These are phyloP conservation scores for Phytopythium cucurbitacearum DNA, from an alignment of 352 stramenopile genomes.

Conservation along the genomic window DNA sequence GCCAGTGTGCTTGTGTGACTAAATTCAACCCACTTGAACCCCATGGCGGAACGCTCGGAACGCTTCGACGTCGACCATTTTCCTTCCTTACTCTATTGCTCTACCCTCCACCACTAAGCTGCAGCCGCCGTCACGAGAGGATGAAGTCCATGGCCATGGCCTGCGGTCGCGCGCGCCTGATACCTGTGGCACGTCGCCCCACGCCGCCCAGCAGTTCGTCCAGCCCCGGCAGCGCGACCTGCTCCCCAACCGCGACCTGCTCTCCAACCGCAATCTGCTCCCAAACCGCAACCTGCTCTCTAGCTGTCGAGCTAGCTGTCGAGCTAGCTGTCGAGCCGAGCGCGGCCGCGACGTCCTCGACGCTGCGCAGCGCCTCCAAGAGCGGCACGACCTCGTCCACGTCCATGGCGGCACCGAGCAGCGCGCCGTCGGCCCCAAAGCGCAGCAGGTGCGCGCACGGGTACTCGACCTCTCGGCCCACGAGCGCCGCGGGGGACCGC, in stretches of 20 bases:
- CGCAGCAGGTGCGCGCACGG: conserved; percentile 2
- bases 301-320: too few relatives aligned
- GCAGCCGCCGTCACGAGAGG: conserved; percentile 9
- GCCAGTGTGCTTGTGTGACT: too few relatives aligned
- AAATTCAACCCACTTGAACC: too few relatives aligned
- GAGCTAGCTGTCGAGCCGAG: not conserved
- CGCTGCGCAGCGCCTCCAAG: not conserved
- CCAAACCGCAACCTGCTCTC: too few relatives aligned
- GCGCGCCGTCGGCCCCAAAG: conserved; percentile 2
- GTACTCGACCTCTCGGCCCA: not conserved
- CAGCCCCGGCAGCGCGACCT: not conserved
- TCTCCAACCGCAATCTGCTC: not conserved
- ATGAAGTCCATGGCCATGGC: conserved; percentile 29
- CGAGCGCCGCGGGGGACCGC: too few relatives aligned
- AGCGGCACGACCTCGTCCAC: not conserved
- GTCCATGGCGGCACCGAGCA: not conserved
- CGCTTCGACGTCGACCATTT: too few relatives aligned
- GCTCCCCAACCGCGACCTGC: too few relatives aligned
- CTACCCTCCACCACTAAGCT: not conserved
- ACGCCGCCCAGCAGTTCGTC: not conserved
- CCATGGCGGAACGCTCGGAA: too few relatives aligned
- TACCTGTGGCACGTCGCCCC: not conserved
- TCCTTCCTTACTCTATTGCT: too few relatives aligned
- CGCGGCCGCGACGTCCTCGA: not conserved
- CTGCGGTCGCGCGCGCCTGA: conserved; percentile 1